Evolutionary conservation across 2,329 filamentous ascomycete species (phyloP), one percentile per base, ranked within the genome.

Genomic region (Microdochium bolleyi): DNA sequence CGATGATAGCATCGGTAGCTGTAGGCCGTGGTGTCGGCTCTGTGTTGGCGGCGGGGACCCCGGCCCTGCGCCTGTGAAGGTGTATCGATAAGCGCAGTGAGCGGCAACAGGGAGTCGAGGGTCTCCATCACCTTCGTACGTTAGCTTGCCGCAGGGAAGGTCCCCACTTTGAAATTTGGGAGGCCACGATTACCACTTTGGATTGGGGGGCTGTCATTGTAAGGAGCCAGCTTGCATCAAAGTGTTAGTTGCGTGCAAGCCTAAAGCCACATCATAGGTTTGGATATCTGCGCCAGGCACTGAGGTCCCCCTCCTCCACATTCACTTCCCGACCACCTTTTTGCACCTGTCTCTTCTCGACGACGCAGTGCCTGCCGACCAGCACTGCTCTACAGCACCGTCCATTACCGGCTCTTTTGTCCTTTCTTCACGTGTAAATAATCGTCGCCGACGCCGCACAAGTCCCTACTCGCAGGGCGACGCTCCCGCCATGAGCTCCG

Each of bases 401-500:
- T 22, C 50, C 25, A 27, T 44, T 44, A 25, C 52, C 50, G 50
- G 11, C 52, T 51, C 53, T 49, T 54, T 24, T 32, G 51, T 49
- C 24, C 37, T 34, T 32, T 27, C 38, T 50, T 51, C 49, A 50
- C 41, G n/a, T 54, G 49, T 49, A 51, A 54, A 50, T 44, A 30
- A 25, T 52, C 37, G 22, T 16, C 46, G 52, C 52, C 34, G 32
- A 46, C 10, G 21, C 53, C 22, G 25, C 13, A 25, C 16, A 64
- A 64, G 61, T 60, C 63, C 62, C 63, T 62, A 58, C 56, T 55
- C 50, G 51, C 55, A 64, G 63, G 62, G 62, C 48, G 24, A 49
- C 59, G 61, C 62, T 62, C 70, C 63, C 74, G 85, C 76, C 70
- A 94, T 94, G 84, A 92, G 87, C 68, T 89, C 88, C 65, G 92